Conservation (phyloP, 1,284 basidiomycete genomes). For the Microstroma glucosiphilum region DNA sequence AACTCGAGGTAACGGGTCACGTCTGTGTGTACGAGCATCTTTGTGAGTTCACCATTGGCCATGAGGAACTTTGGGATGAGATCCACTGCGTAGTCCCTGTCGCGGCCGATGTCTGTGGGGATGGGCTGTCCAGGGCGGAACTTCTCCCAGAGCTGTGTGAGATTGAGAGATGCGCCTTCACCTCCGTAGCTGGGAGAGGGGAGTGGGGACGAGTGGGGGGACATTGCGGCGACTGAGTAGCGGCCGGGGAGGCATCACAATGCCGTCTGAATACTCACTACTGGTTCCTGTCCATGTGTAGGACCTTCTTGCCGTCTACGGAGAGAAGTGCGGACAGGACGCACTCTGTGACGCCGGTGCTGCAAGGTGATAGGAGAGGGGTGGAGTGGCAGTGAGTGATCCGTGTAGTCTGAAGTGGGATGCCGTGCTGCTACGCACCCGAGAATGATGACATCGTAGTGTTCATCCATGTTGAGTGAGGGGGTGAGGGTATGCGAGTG, state of each 20-base stretch:
- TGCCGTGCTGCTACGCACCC: no score
- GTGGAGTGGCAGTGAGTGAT: conserved; percentile 14
- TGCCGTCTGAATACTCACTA: conserved; percentile 54
- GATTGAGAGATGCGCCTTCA: conserved; percentile 91
- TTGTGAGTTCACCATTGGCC: conserved; percentile 92
- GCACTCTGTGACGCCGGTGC: conserved; percentile 95
- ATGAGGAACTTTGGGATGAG: conserved; percentile 64
- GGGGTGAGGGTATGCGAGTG: neutral
- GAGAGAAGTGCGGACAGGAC: conserved; percentile 80
- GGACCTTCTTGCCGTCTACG: conserved; percentile 98
- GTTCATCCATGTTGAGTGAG: conserved; percentile 11
- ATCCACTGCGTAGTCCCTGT: conserved; percentile 50
- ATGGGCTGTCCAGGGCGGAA: conserved; percentile 61
- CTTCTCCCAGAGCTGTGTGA: conserved; percentile 96
- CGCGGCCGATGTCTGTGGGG: conserved; percentile 55
- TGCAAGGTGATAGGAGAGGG: conserved; percentile 50
- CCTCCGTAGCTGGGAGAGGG: conserved; percentile 66
- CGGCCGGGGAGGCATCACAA: no score
- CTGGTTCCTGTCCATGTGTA: conserved; percentile 98
- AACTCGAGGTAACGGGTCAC: conserved; percentile 98
- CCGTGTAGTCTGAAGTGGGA: no score
- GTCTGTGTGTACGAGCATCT: conserved; percentile 97
- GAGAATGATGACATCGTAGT: conserved; percentile 12
- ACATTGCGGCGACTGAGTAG: no score
- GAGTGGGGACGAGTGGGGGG: neutral